Evolutionary conservation across 225 moss, liverwort and hornwort genomes (phyloP).

Genomic region (Climacium dendroides): DNA sequence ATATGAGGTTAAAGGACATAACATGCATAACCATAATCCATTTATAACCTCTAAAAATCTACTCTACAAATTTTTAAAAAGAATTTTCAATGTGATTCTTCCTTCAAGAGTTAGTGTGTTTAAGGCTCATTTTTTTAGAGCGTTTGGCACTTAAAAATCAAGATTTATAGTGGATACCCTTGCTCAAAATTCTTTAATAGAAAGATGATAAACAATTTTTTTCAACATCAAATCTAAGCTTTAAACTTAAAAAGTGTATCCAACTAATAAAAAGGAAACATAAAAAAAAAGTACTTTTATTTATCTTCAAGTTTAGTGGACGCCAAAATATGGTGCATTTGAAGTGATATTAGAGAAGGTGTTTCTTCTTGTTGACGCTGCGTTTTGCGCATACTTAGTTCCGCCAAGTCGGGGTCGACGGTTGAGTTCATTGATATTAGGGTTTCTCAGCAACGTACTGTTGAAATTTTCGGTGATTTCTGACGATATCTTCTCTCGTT

Average conservation of each 20-base stretch:
- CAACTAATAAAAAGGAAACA: not conserved
- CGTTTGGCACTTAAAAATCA: not conserved
- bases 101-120: fast-evolving
- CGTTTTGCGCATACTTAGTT: not conserved
- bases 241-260: not conserved
- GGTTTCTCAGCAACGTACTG: not conserved
- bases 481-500: not conserved
- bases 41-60: not conserved
- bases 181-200: not conserved
- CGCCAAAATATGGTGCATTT: not conserved
- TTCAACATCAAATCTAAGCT: no score
- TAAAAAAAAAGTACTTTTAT: no score
- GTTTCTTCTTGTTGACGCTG: not conserved
- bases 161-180: fast-evolving
- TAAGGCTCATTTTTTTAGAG: not conserved
- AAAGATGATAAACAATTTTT: not conserved
- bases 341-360: not conserved
- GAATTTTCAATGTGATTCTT: not conserved
- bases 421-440: not conserved
- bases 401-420: not conserved
- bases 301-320: not conserved
- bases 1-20: not conserved
- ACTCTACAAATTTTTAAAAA: not conserved
- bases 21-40: not conserved
- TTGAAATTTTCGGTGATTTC: not conserved